phyloP scores from a whole-genome alignment of 306 rosid genomes.

The Fagus sylvatica region DNA sequence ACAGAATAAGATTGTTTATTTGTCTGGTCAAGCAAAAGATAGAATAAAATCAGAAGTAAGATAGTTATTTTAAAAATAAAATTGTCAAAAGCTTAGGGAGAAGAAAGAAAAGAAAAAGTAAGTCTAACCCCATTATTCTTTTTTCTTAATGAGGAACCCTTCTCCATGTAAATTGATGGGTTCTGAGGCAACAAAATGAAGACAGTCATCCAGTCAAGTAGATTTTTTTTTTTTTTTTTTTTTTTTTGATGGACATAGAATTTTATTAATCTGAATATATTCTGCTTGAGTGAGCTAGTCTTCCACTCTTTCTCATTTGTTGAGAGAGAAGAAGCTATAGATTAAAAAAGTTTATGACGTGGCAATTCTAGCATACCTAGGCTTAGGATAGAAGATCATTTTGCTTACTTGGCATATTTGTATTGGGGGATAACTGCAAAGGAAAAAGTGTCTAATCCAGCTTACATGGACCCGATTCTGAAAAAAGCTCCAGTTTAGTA shows the following conservation, averaged over 20 bases:
- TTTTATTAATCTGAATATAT: not conserved
- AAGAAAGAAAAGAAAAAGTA: not conserved
- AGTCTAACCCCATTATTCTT: not conserved
- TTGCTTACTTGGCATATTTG: slow-evolving; percentile 24
- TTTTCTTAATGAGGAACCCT: not conserved
- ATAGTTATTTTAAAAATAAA: too few species aligned
- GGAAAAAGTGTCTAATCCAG: slow-evolving; percentile 6
- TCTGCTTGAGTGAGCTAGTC: not conserved
- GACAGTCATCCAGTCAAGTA: not conserved
- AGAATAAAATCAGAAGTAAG: too few species aligned
- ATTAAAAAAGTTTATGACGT: not conserved
- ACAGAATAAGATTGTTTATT: too few species aligned
- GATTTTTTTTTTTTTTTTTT: not conserved
- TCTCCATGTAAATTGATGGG: not conserved
- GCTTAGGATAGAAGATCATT: slow-evolving; percentile 24
- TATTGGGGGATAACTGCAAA: slow-evolving; percentile 9
- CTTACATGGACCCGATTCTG: slow-evolving; percentile 4
- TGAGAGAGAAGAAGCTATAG: not conserved
- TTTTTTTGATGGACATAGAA: not conserved
- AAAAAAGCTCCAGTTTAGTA: not conserved
- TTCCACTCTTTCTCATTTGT: not conserved
- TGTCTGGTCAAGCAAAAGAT: too few species aligned
- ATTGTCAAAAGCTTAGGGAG: too few species aligned
- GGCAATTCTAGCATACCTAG: slow-evolving; percentile 2
- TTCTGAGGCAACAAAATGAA: not conserved